These are phyloP conservation scores for Nelumbo lutea DNA, from an alignment of 164 flowering plant genomes.

Conservation along the genomic window DNA sequence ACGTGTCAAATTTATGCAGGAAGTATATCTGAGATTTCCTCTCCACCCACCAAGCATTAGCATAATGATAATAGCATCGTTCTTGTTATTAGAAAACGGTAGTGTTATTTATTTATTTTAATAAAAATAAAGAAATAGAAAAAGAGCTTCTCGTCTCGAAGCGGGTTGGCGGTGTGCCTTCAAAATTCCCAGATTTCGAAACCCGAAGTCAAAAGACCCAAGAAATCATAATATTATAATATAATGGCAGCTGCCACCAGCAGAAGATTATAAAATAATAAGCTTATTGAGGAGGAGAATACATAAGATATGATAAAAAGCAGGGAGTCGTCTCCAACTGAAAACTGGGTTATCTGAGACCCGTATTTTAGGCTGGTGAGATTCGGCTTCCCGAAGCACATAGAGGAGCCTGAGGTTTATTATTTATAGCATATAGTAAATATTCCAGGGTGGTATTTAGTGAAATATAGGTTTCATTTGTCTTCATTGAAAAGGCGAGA, in stretches of 20 bases:
- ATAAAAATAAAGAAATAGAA: neutral
- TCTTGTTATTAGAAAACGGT: too few relatives aligned
- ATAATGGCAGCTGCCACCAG: neutral
- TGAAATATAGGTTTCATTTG: constrained; percentile 21
- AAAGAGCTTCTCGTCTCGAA: constrained; percentile 15
- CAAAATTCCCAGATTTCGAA: neutral
- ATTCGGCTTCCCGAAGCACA: constrained; percentile 17
- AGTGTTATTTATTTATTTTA: too few relatives aligned
- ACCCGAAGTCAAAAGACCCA: constrained; percentile 24
- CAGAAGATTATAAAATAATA: too few relatives aligned
- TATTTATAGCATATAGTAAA: neutral
- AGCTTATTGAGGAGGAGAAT: neutral
- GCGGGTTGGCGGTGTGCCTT: constrained; percentile 6
- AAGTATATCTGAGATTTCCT: too few relatives aligned
- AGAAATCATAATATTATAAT: neutral
- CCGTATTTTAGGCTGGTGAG: constrained; percentile 10
- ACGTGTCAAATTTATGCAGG: neutral
- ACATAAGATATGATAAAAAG: constrained; percentile 8
- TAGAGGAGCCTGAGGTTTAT: neutral
- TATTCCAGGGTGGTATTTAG: constrained; percentile 15
- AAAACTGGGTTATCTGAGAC: neutral
- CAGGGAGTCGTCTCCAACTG: constrained; percentile 19
- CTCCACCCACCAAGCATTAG: too few relatives aligned
- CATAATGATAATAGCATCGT: too few relatives aligned
- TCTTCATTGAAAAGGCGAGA: constrained; percentile 20